A percentile compares a stretch with the other conserved stretches of the same genome.
phyloP scores from a whole-genome alignment of 2,329 filamentous ascomycete species.

The Cercospora sp. region DNA sequence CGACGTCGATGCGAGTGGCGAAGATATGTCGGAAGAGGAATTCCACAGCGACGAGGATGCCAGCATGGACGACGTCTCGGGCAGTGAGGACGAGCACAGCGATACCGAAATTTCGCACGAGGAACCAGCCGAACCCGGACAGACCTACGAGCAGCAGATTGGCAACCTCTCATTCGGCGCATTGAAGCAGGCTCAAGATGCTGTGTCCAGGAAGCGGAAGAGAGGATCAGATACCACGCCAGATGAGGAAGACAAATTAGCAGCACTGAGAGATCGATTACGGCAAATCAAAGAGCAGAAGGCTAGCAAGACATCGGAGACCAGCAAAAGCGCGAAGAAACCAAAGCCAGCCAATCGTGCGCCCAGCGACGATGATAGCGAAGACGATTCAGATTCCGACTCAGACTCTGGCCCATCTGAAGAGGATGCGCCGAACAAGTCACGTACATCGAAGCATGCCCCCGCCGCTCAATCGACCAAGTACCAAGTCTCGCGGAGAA shows the following conservation, averaged over 20 bases:
- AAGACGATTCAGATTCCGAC: constrained; percentile 32
- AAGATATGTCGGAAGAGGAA: constrained; percentile 16
- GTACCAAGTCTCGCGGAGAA: constrained; percentile 76
- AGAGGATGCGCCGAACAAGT: constrained; percentile 41
- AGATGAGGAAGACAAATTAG: constrained; percentile 50
- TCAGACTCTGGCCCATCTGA: constrained; percentile 45
- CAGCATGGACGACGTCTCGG: constrained; percentile 21
- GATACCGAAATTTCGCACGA: constrained; percentile 21
- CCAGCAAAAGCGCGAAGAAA: not conserved
- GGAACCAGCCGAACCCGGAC: constrained; percentile 35
- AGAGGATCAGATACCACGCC: constrained; percentile 40
- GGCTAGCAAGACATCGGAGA: constrained; percentile 30
- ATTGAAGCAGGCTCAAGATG: constrained; percentile 81
- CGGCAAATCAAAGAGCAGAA: constrained; percentile 43
- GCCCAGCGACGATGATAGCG: constrained; percentile 20
- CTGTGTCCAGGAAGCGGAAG: constrained; percentile 54
- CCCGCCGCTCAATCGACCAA: constrained; percentile 81
- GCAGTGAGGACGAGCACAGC: constrained; percentile 35
- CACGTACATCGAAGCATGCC: constrained; percentile 78
- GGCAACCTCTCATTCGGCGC: constrained; percentile 80
- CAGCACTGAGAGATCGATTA: constrained; percentile 47
- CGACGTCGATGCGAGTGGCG: constrained; percentile 15
- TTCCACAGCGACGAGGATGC: constrained; percentile 33
- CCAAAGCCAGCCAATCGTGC: not conserved
- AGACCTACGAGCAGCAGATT: constrained; percentile 49